Evolutionary conservation across 2,329 filamentous ascomycete species (phyloP).

Genomic region (Diplodia intermedia): DNA sequence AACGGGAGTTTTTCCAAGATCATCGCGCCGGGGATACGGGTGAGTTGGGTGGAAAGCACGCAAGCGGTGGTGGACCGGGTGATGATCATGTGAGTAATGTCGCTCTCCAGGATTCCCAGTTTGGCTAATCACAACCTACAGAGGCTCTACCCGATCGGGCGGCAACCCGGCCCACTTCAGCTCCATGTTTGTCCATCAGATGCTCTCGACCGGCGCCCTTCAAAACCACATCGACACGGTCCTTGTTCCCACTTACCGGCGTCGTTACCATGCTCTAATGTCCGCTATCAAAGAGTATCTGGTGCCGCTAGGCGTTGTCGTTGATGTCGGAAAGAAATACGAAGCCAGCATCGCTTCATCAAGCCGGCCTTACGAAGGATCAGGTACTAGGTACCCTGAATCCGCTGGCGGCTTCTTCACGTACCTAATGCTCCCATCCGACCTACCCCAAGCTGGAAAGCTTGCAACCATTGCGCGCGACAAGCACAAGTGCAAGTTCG

Average conservation of each 20-base stretch:
- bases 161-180: conserved; percentile 66
- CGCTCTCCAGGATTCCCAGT: neutral
- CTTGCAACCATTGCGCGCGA: conserved; percentile 64
- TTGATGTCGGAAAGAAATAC: conserved; percentile 10
- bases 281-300: conserved; percentile 66
- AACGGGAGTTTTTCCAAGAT: conserved; percentile 94
- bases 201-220: conserved; percentile 60
- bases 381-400: conserved; percentile 44
- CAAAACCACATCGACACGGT: conserved; percentile 60
- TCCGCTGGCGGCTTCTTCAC: conserved; percentile 84
- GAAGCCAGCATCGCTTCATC: neutral
- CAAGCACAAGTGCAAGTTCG: conserved; percentile 72
- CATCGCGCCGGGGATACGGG: conserved; percentile 77
- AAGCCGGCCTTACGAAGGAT: conserved; percentile 46
- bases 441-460: conserved; percentile 58
- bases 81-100: conserved; percentile 50
- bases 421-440: conserved; percentile 71
- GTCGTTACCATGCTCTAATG: conserved; percentile 64
- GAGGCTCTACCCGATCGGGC: conserved; percentile 64
- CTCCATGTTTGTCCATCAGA: conserved; percentile 62
- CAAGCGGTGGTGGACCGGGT: conserved; percentile 65
- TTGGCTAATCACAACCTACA: conserved; percentile 36
- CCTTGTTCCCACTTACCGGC: conserved; percentile 63
- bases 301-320: conserved; percentile 64
- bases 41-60: conserved; percentile 85